A percentile compares a stretch with the other conserved stretches of the same genome.
phyloP scores from a whole-genome alignment of 2,329 filamentous ascomycete species.

The Trichoderma guizhouense region DNA sequence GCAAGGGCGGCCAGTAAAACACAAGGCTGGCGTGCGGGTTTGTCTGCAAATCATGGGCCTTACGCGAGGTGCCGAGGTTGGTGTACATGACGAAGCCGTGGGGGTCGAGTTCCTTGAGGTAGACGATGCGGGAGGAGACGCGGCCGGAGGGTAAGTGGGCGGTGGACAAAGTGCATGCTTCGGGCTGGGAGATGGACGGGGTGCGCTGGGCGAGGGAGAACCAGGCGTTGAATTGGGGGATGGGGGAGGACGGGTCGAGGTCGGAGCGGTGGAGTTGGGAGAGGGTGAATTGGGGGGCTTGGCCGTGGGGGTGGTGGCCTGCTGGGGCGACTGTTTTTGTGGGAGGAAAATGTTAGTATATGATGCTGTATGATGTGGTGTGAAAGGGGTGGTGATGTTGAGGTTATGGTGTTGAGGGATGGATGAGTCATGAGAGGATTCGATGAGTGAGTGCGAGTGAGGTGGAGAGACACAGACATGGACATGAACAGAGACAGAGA shows the following conservation, averaged over 20 bases:
- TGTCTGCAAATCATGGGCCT: slow-evolving; percentile 62
- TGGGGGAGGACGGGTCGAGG: slow-evolving; percentile 61
- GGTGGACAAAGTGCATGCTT: slow-evolving; percentile 85
- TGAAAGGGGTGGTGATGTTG: neutral
- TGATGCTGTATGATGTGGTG: neutral
- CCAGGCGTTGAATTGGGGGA: slow-evolving; percentile 86
- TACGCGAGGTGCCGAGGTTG: slow-evolving; percentile 78
- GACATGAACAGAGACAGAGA: neutral
- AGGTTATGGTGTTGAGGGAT: neutral
- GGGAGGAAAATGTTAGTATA: neutral
- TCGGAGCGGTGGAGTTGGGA: slow-evolving; percentile 59
- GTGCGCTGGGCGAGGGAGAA: slow-evolving; percentile 67
- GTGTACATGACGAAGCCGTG: slow-evolving; percentile 86
- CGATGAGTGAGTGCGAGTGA: neutral
- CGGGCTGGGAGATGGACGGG: slow-evolving; percentile 66
- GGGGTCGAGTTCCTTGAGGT: slow-evolving; percentile 89
- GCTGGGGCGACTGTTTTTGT: slow-evolving; percentile 57
- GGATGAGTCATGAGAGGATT: neutral
- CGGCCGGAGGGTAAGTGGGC: slow-evolving; percentile 78
- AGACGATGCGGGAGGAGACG: slow-evolving; percentile 82
- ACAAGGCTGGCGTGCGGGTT: slow-evolving; percentile 81
- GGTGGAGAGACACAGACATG: too few species aligned
- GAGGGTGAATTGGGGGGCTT: slow-evolving; percentile 72
- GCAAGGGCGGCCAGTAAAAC: slow-evolving; percentile 85
- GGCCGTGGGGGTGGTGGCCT: slow-evolving; percentile 52